A percentile compares a stretch with the other conserved stretches of the same genome.
phyloP scores from a whole-genome alignment of 2,329 filamentous ascomycete genomes.

The Chaetomium sp. region DNA sequence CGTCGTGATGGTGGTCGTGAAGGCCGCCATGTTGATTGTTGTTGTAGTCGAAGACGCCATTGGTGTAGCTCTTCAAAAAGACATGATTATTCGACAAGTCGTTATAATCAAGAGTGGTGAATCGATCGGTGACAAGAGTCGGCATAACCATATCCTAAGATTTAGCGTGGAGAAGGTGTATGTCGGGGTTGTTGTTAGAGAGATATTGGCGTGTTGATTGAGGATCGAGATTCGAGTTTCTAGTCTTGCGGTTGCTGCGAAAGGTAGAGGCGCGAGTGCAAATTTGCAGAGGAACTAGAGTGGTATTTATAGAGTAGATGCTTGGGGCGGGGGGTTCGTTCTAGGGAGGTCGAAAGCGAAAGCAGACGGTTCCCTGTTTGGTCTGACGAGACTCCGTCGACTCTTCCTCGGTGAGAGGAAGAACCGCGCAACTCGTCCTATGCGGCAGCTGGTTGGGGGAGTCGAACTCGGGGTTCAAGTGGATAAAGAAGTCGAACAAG shows the following conservation, averaged over 20 bases:
- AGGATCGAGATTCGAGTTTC: constrained; percentile 2
- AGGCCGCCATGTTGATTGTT: constrained; percentile 29
- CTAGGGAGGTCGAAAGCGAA: constrained; percentile 96
- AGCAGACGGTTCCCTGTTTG: constrained; percentile 83
- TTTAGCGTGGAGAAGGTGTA: constrained; percentile 16
- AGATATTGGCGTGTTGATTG: neutral
- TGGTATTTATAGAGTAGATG: constrained; percentile 7
- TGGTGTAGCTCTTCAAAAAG: constrained; percentile 37
- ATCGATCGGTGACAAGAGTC: constrained; percentile 51
- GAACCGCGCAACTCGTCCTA: constrained; percentile 96
- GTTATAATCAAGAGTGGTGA: constrained; percentile 44
- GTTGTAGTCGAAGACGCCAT: constrained; percentile 31
- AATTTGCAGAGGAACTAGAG: constrained; percentile 10
- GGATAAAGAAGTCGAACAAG: constrained; percentile 44
- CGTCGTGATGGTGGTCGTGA: constrained; percentile 35
- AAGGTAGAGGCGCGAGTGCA: neutral
- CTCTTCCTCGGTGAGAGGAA: constrained; percentile 99
- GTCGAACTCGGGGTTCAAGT: constrained; percentile 45
- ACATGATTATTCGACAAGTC: constrained; percentile 39
- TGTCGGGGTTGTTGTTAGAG: too few relatives aligned
- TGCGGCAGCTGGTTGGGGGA: constrained; percentile 91
- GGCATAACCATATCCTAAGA: constrained; percentile 59
- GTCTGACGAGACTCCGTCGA: constrained; percentile 97
- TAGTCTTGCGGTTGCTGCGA: neutral
- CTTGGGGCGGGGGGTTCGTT: constrained; percentile 34